Conservation (phyloP, 495 filamentous ascomycete species). For the Clavariopsis aquatica region DNA sequence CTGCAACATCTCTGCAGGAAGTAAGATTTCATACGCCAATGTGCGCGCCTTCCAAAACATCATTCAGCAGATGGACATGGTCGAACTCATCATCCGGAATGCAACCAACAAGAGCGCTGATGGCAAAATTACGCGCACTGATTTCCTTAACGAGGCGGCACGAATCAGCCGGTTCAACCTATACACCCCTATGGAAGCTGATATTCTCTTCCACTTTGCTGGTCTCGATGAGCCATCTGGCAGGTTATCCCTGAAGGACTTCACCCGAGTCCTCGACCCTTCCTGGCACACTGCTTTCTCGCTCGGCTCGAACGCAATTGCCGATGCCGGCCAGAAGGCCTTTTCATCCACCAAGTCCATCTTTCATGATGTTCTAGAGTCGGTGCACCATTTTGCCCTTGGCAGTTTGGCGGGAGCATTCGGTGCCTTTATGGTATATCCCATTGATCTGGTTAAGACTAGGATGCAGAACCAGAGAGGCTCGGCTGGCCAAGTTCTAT, state of each 20-base stretch:
- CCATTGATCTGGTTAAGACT: conserved; percentile 97
- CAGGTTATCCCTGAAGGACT: conserved; percentile 77
- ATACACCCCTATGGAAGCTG: conserved; percentile 98
- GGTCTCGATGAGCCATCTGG: conserved; percentile 87
- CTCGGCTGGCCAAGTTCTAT: conserved; percentile 80
- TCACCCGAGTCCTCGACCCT: conserved; percentile 90
- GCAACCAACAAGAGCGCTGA: conserved; percentile 81
- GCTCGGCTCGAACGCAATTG: conserved; percentile 47
- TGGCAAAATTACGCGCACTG: conserved; percentile 87
- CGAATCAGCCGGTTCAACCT: conserved; percentile 86
- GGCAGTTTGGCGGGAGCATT: conserved; percentile 92
- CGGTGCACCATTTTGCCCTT: conserved; percentile 83
- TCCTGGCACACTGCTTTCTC: conserved; percentile 73
- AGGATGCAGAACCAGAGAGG: conserved; percentile 96
- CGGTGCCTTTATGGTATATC: conserved; percentile 98
- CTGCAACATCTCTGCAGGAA: conserved; percentile 90
- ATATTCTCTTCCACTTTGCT: conserved; percentile 98
- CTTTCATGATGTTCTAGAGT: conserved; percentile 68
- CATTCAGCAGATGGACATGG: conserved; percentile 94
- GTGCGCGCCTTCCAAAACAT: conserved; percentile 97
- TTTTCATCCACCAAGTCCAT: conserved; percentile 52
- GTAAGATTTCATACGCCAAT: conserved; percentile 95
- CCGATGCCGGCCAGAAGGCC: conserved; percentile 54
- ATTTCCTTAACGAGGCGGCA: conserved; percentile 94
- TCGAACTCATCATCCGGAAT: conserved; percentile 85